These are phyloP conservation scores for Mycosphaerella sp. DNA, from an alignment of 2,329 filamentous ascomycete species.

Conservation along the genomic window DNA sequence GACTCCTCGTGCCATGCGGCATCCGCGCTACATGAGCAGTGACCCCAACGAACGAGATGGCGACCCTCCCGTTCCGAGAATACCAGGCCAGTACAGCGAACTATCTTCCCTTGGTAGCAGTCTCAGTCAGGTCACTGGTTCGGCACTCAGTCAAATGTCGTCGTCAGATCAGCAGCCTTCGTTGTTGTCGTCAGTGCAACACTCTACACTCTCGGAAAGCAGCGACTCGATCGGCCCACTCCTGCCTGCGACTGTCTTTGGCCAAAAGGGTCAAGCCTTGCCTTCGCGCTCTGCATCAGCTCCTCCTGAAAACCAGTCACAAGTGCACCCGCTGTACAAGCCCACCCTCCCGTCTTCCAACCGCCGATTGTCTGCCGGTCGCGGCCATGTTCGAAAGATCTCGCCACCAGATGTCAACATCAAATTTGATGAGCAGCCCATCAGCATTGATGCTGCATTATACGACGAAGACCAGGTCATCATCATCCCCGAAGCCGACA, in stretches of 20 bases:
- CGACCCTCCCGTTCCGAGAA: slow-evolving; percentile 49
- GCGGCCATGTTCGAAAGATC: slow-evolving; percentile 39
- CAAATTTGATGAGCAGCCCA: slow-evolving; percentile 13
- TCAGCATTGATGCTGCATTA: slow-evolving; percentile 50
- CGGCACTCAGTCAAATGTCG: slow-evolving; percentile 27
- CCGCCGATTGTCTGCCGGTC: slow-evolving; percentile 36
- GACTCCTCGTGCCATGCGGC: slow-evolving; percentile 84
- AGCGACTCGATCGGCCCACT: slow-evolving; percentile 42
- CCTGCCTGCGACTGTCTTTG: slow-evolving; percentile 44
- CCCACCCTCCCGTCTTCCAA: slow-evolving; percentile 25
- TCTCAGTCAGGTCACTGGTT: slow-evolving; percentile 26
- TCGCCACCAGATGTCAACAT: slow-evolving; percentile 35
- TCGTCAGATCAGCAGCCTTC: slow-evolving; percentile 15
- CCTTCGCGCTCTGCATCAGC: slow-evolving; percentile 43
- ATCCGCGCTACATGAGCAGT: slow-evolving; percentile 61
- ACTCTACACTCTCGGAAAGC: slow-evolving; percentile 26
- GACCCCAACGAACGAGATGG: slow-evolving; percentile 46
- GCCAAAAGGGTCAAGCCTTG: slow-evolving; percentile 32
- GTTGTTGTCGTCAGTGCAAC: slow-evolving; percentile 34
- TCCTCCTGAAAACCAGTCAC: slow-evolving; percentile 39
- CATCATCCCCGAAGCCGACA: slow-evolving; percentile 36
- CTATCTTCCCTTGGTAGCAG: slow-evolving; percentile 24
- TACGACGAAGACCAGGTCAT: slow-evolving; percentile 38
- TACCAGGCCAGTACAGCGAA: slow-evolving; percentile 46
- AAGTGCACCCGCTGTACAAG: slow-evolving; percentile 33